Conservation (phyloP, 2,329 filamentous ascomycete genomes). For the Arthrobotrys conoides region DNA sequence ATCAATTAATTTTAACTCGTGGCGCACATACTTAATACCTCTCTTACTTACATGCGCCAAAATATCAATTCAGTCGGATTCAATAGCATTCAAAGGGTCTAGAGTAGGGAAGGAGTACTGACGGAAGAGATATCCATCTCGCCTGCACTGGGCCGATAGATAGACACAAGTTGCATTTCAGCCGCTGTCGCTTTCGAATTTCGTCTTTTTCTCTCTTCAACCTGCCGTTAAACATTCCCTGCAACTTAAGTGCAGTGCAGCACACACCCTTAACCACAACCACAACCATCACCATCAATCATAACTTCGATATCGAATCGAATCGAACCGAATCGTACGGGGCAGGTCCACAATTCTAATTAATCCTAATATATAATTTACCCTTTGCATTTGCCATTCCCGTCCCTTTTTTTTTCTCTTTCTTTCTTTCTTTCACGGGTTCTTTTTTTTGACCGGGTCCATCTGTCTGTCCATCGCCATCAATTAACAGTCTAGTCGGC, state of each 20-base stretch:
- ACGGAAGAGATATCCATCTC: slow-evolving; percentile 7
- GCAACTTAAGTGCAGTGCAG: no score
- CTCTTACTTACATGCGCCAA: no score
- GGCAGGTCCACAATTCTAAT: neutral
- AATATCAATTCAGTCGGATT: no score
- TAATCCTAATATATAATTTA: no score
- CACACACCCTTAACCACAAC: neutral
- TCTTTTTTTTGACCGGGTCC: neutral
- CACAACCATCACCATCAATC: no score
- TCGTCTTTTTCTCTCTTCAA: no score
- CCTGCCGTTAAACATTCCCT: neutral
- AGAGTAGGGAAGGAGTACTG: neutral
- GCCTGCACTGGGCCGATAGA: neutral
- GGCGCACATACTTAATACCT: slow-evolving; percentile 25
- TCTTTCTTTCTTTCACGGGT: neutral
- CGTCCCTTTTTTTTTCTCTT: slow-evolving; percentile 1
- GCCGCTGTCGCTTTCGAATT: slow-evolving; percentile 9
- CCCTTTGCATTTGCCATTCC: slow-evolving; percentile 13
- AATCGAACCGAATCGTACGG: neutral
- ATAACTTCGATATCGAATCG: no score
- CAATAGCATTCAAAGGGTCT: no score
- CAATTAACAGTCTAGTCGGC: neutral
- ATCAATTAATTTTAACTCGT: slow-evolving; percentile 28
- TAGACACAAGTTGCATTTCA: slow-evolving; percentile 27
- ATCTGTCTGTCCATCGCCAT: no score